Evolutionary conservation across 345 rosid species (phyloP).

Genomic region (Brassica napus): Da-Ae NC_063440.1:19680001-19680500

Average conservation of each 20-base stretch:
- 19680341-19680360: too few relatives aligned
- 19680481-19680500: too few relatives aligned
- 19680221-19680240: too few relatives aligned
- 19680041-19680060: neutral
- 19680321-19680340: neutral
- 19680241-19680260: too few relatives aligned
- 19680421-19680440: too few relatives aligned
- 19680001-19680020: neutral
- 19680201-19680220: neutral
- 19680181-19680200: neutral
- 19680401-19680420: too few relatives aligned
- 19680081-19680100: neutral
- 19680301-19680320: neutral
- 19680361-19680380: too few relatives aligned
- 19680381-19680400: too few relatives aligned
- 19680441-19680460: too few relatives aligned
- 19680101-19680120: neutral
- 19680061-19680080: neutral
- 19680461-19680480: too few relatives aligned
- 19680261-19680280: neutral
- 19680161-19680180: too few relatives aligned
- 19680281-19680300: neutral
- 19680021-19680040: neutral
- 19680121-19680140: neutral
- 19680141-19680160: too few relatives aligned